Evolutionary conservation across 2,329 filamentous ascomycete species (phyloP).

Genomic region (Pseudogymnoascus pannorum): DNA sequence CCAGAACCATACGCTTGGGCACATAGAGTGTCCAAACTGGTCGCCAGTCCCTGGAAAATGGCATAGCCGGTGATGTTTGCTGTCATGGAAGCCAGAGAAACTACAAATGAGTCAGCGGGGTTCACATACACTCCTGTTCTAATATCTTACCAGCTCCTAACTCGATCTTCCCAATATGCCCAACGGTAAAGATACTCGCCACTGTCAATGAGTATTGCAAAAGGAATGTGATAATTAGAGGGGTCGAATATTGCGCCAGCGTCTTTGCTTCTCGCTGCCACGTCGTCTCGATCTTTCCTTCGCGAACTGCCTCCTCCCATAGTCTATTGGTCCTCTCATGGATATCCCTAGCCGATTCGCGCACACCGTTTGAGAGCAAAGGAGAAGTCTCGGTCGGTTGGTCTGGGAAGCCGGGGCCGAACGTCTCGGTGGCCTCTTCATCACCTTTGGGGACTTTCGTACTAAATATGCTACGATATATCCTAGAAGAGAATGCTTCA

Average conservation of each 20-base stretch:
- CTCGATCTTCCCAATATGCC: constrained; percentile 64
- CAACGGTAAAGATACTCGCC: constrained; percentile 70
- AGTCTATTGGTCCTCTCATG: constrained; percentile 59
- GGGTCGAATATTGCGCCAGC: constrained; percentile 61
- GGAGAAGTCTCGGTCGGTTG: constrained; percentile 34
- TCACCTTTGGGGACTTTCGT: constrained; percentile 40
- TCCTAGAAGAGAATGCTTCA: constrained; percentile 29
- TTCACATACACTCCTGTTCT: not conserved
- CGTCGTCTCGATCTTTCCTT: constrained; percentile 77
- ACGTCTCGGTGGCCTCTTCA: constrained; percentile 25
- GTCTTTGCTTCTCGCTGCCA: constrained; percentile 88
- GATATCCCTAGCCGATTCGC: constrained; percentile 38
- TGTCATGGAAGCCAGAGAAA: constrained; percentile 68
- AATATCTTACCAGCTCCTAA: constrained; percentile 42
- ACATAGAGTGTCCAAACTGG: constrained; percentile 85
- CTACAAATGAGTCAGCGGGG: constrained; percentile 20
- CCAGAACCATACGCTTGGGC: constrained; percentile 91
- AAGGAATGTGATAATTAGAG: constrained; percentile 66
- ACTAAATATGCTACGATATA: constrained; percentile 44
- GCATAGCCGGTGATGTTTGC: constrained; percentile 72
- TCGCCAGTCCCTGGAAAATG: constrained; percentile 77
- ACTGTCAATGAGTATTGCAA: constrained; percentile 82
- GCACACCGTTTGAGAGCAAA: constrained; percentile 32
- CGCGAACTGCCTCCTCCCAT: constrained; percentile 78
- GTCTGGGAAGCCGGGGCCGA: constrained; percentile 15